Evolutionary conservation across 2,329 filamentous ascomycete species (phyloP), one percentile per base, ranked within the genome.

Genomic region (Colletotrichum paranaense): DNA sequence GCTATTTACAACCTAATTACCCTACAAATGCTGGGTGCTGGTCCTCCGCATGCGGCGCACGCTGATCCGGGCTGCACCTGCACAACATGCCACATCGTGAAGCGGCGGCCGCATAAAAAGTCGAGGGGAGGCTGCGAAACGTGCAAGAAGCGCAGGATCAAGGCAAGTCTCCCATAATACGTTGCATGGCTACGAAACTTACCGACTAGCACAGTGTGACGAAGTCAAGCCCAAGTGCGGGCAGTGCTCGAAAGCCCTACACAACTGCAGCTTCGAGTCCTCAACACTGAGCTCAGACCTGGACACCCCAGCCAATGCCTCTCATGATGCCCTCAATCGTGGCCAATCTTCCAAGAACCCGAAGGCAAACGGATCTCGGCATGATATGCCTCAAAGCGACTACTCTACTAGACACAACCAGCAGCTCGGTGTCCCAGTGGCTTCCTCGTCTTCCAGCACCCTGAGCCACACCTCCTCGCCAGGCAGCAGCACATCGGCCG

Each of bases 81-180:
- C 55, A 67, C 63, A 57, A 72, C 63, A 14, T 72, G 68, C n/a
- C 68, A 72, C n/a, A 46, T 72, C 19, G 68, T 64, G 12, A 72
- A 67, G 28, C 55, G 64, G 9, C 42, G 70, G 49, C 69, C 59
- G 5, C 68, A 72, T 22, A 68, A 72, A 38, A 78, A 78, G 62
- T 78, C 77, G 1, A 74, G 76, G 26, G 62, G 73, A 14, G 77
- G 76, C 19, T 78, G 76, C 57, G 73, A 58, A 19, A 75, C 55
- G 24, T 78, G 76, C 59, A 78, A 78, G 52, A 63, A 67, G 26
- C 73, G 76, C 22, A 72, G 77, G n/a, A 73, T 77, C 59, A 78
- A 78, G 66, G 63, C 46, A 38, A 38, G 35, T 16, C 5, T 6
- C 35, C 24, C n/a, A n/a, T 5, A 14, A 3, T 8, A n/a, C n/a